Evolutionary conservation across 805 yeast genomes (phyloP).

Genomic region (Wickerhamomyces ciferrii): DNA sequence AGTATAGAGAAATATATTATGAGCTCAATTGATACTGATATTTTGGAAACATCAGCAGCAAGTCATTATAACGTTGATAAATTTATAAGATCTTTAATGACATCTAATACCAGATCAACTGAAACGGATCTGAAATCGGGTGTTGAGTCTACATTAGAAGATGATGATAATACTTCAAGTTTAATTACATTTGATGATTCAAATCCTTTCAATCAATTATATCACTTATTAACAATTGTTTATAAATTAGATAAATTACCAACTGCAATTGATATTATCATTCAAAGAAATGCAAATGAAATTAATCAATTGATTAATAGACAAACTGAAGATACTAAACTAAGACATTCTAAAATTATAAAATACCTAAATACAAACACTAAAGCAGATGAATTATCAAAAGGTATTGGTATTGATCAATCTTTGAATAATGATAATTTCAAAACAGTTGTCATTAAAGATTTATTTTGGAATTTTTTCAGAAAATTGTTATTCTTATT

Average conservation of each 20-base stretch:
- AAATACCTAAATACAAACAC: conserved; percentile 20
- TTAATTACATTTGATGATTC: conserved; percentile 29
- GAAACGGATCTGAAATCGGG: conserved; percentile 22
- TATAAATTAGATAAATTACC: conserved; percentile 57
- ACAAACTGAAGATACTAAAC: conserved; percentile 59
- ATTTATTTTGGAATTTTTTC: conserved; percentile 68
- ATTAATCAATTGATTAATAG: conserved; percentile 56
- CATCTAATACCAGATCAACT: conserved; percentile 7
- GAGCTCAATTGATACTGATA: conserved; percentile 53
- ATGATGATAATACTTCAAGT: conserved; percentile 18
- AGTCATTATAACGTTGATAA: conserved; percentile 29
- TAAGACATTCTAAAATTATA: conserved; percentile 42
- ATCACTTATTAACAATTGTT: conserved; percentile 48
- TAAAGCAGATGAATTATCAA: conserved; percentile 10
- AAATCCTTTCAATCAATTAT: conserved; percentile 50
- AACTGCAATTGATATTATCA: conserved; percentile 48
- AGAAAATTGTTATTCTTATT: conserved; percentile 55
- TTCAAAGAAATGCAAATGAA: conserved; percentile 54
- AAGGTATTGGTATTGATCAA: conserved; percentile 17
- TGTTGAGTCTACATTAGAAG: conserved; percentile 6
- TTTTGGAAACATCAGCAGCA: conserved; percentile 40
- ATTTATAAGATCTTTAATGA: conserved; percentile 26
- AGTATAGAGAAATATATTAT: conserved; percentile 50
- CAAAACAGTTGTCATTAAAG: conserved; percentile 53
- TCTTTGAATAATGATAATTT: conserved; percentile 36